Base-by-base conservation (phyloP, 345 rosid genomes). In the Aquilaria malaccensis region DNA sequence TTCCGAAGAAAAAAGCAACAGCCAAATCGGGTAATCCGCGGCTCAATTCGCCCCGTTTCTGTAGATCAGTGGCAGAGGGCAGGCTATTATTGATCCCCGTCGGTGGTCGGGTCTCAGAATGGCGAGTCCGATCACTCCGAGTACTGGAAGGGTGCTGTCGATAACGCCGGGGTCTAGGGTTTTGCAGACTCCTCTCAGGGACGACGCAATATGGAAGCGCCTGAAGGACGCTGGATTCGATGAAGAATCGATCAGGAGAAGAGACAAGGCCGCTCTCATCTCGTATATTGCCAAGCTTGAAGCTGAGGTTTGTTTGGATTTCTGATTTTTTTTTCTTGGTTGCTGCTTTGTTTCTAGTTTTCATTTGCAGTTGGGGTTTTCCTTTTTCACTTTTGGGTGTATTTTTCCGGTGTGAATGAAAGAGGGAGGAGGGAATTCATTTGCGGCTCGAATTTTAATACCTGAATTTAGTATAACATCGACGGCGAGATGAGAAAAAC, bases 161-260 rank as follows among this genome's bases (percentile, higher is more conserved):
- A 56, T 79, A 46, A 79, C 85, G 30, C 82, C 91, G 11, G 73
- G 81, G 5, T 68, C 93, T 71, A 87, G 89, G 85, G 87, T 85
- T 72, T 72, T 79, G 78, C 81, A 77, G 73, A 81, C 67, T 67
- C 78, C 88, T 22, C 41, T 83, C 11, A 65, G 70, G 54, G 95
- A 89, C 47, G 93, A 83, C 13, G 66, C 80, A 48, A 68, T 85
- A 74, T 85, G 95, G 96, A 85, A 67, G 68, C 85, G 95, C 5
- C 93, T 92, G 59, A 86, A 76, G 70, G 98, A 89, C 11, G 89
- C 95, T 41, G 98, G 98, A 10, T 83, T 92, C 62, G 93, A 92
- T 61, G 98, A 89, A 70, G 89, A 83, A 53, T 82, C 95, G 4
- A 80, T 92, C 69, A 89, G 86, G 72, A 73, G 79, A 49, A 76